Conservation (phyloP, 179 eudicot genomes). For the Nepenthes alata region DNA sequence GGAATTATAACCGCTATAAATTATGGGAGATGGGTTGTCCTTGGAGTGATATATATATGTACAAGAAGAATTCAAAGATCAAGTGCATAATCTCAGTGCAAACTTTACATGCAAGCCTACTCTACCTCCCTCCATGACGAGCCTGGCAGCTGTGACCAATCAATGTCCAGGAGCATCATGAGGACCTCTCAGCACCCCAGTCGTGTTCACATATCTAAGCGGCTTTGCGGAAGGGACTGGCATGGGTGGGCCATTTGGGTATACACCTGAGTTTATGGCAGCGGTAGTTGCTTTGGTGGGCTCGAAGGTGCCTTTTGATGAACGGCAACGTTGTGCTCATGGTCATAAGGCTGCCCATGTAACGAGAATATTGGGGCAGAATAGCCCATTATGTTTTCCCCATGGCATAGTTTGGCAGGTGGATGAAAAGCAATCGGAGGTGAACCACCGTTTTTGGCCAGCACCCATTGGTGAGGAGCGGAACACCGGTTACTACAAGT, state of each 20-base stretch:
- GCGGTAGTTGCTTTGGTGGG: constrained; percentile 53
- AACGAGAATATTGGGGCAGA: constrained; percentile 52
- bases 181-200: constrained; percentile 80
- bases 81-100: constrained; percentile 53
- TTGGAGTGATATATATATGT: constrained; percentile 4
- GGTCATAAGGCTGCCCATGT: constrained; percentile 57
- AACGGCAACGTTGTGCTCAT: constrained; percentile 70
- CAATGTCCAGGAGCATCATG: constrained; percentile 89
- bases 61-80: constrained; percentile 24
- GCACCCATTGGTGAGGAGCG: constrained; percentile 65
- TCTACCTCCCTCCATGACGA: constrained; percentile 68
- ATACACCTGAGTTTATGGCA: constrained; percentile 73
- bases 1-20: no score
- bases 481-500: constrained; percentile 78
- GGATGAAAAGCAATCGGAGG: constrained; percentile 61
- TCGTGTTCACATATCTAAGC: constrained; percentile 54
- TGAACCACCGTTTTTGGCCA: constrained; percentile 81
- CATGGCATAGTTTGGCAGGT: constrained; percentile 61
- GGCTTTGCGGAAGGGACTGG: constrained; percentile 59
- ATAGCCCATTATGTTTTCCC: constrained; percentile 72
- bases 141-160: constrained; percentile 81
- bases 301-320: constrained; percentile 32
- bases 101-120: constrained; percentile 82
- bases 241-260: constrained; percentile 80
- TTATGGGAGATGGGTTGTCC: no score